Conservation (phyloP, 805 yeast species). For the Metschnikowia dekortorum region DNA sequence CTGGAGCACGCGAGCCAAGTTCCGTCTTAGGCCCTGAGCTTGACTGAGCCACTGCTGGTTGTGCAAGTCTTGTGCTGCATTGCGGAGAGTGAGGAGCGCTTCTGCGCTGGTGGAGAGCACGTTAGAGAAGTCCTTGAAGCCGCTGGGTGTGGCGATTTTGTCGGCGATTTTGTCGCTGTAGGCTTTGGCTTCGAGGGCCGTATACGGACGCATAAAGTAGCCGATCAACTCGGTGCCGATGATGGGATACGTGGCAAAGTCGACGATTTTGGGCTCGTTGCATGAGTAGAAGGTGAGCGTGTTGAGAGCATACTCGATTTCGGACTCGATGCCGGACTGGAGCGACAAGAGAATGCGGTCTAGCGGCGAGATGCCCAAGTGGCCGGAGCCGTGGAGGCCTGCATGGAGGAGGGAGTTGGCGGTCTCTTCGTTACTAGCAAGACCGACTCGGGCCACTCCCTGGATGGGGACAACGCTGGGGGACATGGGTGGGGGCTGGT, state of each 20-base stretch:
- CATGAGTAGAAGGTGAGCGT: conserved; percentile 48
- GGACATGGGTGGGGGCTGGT: conserved; percentile 6
- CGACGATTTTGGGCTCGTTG: conserved; percentile 46
- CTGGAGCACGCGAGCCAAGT: conserved; percentile 43
- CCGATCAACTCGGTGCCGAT: conserved; percentile 40
- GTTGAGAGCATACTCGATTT: conserved; percentile 67
- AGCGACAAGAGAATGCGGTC: conserved; percentile 69
- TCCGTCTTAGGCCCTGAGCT: conserved; percentile 43
- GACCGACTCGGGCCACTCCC: conserved; percentile 14
- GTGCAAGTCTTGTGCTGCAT: conserved; percentile 75
- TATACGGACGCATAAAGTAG: conserved; percentile 32
- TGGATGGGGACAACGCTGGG: conserved; percentile 15
- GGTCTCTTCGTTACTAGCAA: conserved; percentile 10
- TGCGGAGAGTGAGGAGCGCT: conserved; percentile 68
- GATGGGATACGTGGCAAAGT: conserved; percentile 40
- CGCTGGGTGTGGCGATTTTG: neutral
- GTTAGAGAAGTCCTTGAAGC: conserved; percentile 14
- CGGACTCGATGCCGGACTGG: conserved; percentile 57
- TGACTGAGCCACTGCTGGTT: conserved; percentile 75
- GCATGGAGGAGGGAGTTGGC: conserved; percentile 8
- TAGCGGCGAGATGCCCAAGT: conserved; percentile 59
- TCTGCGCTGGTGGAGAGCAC: conserved; percentile 29
- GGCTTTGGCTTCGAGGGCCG: conserved; percentile 16
- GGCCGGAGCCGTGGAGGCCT: conserved; percentile 22
- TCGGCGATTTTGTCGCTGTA: conserved; percentile 13